Evolutionary conservation across 2,329 filamentous ascomycete genomes (phyloP), one percentile per base, ranked within the genome.

Genomic region (Colletotrichum tanaceti): DNA sequence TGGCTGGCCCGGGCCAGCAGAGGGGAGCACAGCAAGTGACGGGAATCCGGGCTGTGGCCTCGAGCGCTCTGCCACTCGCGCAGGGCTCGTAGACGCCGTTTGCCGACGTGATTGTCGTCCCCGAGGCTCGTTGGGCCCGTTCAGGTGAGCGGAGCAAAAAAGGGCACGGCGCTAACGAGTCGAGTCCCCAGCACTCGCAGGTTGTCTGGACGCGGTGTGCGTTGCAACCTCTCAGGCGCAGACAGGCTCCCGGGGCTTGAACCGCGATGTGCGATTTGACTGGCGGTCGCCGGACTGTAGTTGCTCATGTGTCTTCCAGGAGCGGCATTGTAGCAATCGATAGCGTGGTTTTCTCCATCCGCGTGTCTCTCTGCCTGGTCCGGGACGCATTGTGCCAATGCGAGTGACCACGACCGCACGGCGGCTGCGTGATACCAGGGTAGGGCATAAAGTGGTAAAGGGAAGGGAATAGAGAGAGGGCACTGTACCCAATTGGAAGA

Each of bases 131-230:
- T 35, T 20, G 11, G 24, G 28, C 43, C 55, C 20, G 38, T n/a
- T n/a, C 54, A 52, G 49, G 50, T 44, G 35, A 54, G 38, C 52
- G 32, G 22, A 44, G 57, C 2, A 41, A 39, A 24, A 35, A 63
- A 38, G 52, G 35, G n/a, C 52, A 64, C 47, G 35, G 53, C 39
- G 53, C 47, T 54, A 50, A 68, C 43, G 18, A 32, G 24, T 32
- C 39, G n/a, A n/a, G n/a, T n/a, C n/a, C n/a, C 39, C 57, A 54
- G 63, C 63, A 70, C 63, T 53, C 63, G 67, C 63, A 68, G 63
- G 28, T 7, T 32, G 28, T 32, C 28, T 32, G 28, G 39, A 61
- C 22, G 62, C 24, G 16, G 39, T 22, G 59, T 35, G n/a, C 39
- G 20, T 20, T 65, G 62, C 55, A 65, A 65, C 65, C 55, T 59